These are phyloP conservation scores for Amanita rubescens DNA, from an alignment of 768 basidiomycete genomes.

Conservation along the genomic window DNA sequence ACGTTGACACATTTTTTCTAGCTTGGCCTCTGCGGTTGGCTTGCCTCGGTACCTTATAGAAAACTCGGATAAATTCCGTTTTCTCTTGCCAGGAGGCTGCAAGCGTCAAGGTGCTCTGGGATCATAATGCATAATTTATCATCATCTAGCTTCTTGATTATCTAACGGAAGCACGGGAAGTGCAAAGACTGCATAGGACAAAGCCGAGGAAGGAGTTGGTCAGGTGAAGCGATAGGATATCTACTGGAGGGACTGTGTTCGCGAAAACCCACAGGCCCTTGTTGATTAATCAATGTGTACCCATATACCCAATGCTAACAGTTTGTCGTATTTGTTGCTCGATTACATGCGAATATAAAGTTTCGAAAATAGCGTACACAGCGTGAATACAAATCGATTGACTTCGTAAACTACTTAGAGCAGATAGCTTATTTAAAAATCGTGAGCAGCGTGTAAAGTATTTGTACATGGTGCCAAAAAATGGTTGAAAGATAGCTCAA, in stretches of 20 bases:
- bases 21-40: constrained; percentile 40
- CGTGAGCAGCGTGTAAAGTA: not conserved
- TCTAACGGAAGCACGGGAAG: no score
- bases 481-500: constrained; percentile 8
- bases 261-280: not conserved
- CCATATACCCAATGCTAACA: not conserved
- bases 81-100: constrained; percentile 51
- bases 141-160: not conserved
- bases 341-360: constrained; percentile 1
- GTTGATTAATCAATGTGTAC: no score
- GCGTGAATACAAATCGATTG: constrained; percentile 5
- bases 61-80: constrained; percentile 41
- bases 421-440: constrained; percentile 6
- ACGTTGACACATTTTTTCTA: constrained; percentile 9
- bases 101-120: constrained; percentile 28
- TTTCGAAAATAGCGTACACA: not conserved
- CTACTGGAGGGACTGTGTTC: not conserved
- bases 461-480: not conserved
- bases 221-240: not conserved
- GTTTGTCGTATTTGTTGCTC: not conserved
- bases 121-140: not conserved
- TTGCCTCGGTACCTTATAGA: constrained; percentile 46
- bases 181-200: not conserved
- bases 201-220: not conserved
- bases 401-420: not conserved